Conservation (phyloP, 2,329 filamentous ascomycete species). For the Elsinoe arachidis region DNA sequence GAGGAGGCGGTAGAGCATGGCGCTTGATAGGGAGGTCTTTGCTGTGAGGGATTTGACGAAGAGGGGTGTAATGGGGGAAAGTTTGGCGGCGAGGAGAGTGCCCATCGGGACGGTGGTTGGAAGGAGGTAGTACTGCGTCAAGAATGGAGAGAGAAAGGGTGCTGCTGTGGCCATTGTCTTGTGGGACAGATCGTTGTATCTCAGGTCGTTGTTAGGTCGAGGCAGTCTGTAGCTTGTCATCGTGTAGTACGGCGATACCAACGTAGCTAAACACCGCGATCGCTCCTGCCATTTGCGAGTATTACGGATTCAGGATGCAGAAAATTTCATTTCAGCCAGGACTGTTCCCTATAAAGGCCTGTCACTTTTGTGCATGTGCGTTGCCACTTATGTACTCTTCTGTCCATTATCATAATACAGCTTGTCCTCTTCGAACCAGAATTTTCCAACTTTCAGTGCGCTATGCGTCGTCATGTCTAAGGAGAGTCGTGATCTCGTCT, state of each 20-base stretch:
- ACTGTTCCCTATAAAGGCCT: neutral
- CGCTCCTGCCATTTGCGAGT: neutral
- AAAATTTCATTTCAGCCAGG: slow-evolving; percentile 4
- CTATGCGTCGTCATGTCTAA: slow-evolving; percentile 17
- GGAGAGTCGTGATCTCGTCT: slow-evolving; percentile 18
- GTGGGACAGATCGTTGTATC: neutral
- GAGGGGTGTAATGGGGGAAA: neutral
- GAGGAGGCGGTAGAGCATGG: slow-evolving; percentile 4
- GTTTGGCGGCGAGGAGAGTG: neutral
- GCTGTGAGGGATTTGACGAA: slow-evolving; percentile 3
- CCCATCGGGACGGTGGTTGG: neutral
- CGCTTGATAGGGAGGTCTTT: neutral
- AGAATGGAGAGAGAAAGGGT: slow-evolving; percentile 7
- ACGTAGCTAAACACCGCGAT: too few species aligned
- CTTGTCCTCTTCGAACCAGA: neutral
- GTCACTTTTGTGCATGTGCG: neutral
- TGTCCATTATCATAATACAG: slow-evolving; percentile 6
- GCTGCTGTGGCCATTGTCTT: slow-evolving; percentile 6
- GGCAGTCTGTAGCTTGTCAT: neutral
- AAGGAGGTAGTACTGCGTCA: neutral
- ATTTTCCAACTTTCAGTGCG: slow-evolving; percentile 1
- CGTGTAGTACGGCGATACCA: too few species aligned
- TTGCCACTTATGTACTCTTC: slow-evolving; percentile 1
- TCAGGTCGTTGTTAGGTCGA: neutral
- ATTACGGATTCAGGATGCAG: neutral